Conservation (phyloP, 768 basidiomycete genomes). For the Serendipita sp. region DNA sequence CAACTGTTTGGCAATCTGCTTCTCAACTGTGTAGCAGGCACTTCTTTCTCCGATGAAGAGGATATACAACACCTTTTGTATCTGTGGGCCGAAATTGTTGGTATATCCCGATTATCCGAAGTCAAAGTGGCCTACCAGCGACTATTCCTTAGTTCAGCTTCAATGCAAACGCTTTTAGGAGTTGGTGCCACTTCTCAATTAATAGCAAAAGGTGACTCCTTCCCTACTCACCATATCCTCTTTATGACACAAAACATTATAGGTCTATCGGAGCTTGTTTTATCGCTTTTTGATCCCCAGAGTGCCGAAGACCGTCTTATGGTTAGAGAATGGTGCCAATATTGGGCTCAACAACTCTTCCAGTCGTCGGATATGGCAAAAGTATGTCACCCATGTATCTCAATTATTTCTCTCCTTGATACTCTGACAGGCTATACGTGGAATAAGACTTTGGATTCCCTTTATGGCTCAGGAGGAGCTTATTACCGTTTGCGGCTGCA, state of each 20-base stretch:
- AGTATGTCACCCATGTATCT: neutral
- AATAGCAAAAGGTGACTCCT: too few relatives aligned
- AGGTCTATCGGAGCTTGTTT: constrained; percentile 33
- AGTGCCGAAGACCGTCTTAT: constrained; percentile 26
- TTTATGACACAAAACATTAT: neutral
- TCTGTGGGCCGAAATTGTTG: neutral
- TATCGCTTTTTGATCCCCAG: constrained; percentile 23
- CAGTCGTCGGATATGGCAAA: neutral
- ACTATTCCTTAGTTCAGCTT: neutral
- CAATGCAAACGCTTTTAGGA: too few relatives aligned
- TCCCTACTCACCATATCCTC: too few relatives aligned
- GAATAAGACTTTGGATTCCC: constrained; percentile 35
- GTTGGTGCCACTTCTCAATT: too few relatives aligned
- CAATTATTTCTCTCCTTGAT: neutral
- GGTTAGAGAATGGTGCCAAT: constrained; percentile 25
- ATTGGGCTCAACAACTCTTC: constrained; percentile 25
- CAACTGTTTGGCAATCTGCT: neutral
- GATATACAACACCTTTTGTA: neutral
- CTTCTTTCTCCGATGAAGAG: neutral
- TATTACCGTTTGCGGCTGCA: neutral
- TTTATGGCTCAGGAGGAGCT: constrained; percentile 33
- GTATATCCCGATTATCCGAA: neutral
- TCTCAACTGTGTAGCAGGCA: neutral
- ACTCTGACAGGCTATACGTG: neutral
- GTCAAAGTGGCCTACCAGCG: neutral